A percentile compares a stretch with the other conserved stretches of the same genome.
Evolutionary conservation across 139 green algal species (phyloP).

Genomic region (Closterium sp.): DNA sequence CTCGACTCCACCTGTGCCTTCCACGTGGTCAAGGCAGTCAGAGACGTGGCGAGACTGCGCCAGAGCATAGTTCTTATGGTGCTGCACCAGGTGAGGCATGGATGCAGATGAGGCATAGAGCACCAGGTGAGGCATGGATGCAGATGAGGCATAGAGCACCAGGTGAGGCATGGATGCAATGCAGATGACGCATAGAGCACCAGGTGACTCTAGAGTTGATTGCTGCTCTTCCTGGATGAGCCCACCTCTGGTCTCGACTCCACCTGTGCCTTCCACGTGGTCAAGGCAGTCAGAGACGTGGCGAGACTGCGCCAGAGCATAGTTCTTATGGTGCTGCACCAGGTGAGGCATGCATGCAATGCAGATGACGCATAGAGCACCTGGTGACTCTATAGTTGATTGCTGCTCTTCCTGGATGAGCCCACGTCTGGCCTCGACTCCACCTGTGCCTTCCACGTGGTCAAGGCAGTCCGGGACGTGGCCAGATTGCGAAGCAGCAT

Average conservation of each 20-base stretch:
- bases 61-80: too few species aligned
- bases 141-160: too few species aligned
- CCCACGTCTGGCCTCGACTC: slow-evolving; percentile 79
- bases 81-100: too few species aligned
- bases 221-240: slow-evolving; percentile 85
- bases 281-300: slow-evolving; percentile 62
- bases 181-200: too few species aligned
- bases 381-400: not conserved
- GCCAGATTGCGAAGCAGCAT: not conserved
- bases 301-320: not conserved
- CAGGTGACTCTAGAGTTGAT: too few species aligned
- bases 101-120: too few species aligned
- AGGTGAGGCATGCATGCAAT: not conserved
- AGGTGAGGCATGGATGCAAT: too few species aligned
- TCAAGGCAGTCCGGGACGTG: slow-evolving; percentile 62
- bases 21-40: too few species aligned
- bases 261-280: slow-evolving; percentile 83
- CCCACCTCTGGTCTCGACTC: slow-evolving; percentile 79
- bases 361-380: not conserved
- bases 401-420: slow-evolving; percentile 84
- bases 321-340: slow-evolving; percentile 59
- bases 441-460: slow-evolving; percentile 83
- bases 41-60: too few species aligned
- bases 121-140: too few species aligned
- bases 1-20: too few species aligned